Conservation (phyloP, 2,329 filamentous ascomycete genomes). For the Clonostachys rosea region DNA sequence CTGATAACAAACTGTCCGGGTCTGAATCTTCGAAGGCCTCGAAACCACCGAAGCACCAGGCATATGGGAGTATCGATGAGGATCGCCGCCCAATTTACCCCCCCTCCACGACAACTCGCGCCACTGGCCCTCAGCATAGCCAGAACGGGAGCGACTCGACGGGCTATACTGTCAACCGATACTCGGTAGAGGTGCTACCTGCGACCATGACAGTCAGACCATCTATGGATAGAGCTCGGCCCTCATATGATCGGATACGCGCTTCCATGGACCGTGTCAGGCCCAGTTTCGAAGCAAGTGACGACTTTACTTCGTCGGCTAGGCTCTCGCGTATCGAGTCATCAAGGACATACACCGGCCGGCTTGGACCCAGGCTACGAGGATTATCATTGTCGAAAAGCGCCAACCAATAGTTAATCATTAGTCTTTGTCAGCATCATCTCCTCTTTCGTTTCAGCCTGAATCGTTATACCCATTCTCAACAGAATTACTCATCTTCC, state of each 20-base stretch:
- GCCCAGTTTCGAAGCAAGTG: constrained; percentile 80
- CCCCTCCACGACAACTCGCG: constrained; percentile 76
- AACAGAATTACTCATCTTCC: no score
- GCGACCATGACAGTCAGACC: constrained; percentile 31
- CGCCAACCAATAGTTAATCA: constrained; percentile 23
- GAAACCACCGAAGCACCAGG: constrained; percentile 50
- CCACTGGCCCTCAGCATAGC: constrained; percentile 69
- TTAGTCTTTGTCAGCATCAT: no score
- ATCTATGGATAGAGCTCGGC: constrained; percentile 65
- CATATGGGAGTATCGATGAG: constrained; percentile 69
- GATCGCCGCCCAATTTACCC: constrained; percentile 92
- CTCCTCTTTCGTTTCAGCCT: no score
- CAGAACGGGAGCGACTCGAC: constrained; percentile 94
- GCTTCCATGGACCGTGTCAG: constrained; percentile 83
- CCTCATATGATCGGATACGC: constrained; percentile 84
- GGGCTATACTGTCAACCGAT: constrained; percentile 70
- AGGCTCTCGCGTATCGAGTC: constrained; percentile 82
- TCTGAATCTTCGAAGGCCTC: constrained; percentile 54
- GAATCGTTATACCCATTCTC: no score
- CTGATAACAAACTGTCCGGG: not conserved
- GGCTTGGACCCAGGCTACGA: constrained; percentile 30
- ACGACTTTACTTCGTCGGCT: constrained; percentile 87
- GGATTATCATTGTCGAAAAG: constrained; percentile 36
- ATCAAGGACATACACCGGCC: constrained; percentile 24
- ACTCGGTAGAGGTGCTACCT: constrained; percentile 48